These are phyloP conservation scores for Hortiboletus flavorubellus DNA, from an alignment of 768 basidiomycete genomes.

Conservation along the genomic window DNA sequence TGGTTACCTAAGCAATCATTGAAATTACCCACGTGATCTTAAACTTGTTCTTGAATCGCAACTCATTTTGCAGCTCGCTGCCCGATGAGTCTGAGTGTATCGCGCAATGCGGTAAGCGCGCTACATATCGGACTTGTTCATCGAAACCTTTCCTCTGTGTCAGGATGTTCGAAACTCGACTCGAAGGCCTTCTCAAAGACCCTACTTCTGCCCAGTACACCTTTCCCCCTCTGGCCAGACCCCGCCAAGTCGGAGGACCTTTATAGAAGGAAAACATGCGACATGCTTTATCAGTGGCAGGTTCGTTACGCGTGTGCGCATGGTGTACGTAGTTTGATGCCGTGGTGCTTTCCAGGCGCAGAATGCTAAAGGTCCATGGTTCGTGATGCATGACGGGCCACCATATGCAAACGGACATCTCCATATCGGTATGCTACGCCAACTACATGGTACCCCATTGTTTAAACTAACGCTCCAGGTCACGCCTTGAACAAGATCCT, in stretches of 20 bases:
- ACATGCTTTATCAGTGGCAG: conserved; percentile 77
- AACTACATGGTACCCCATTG: neutral
- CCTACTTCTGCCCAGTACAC: conserved; percentile 77
- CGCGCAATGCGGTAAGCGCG: conserved; percentile 15
- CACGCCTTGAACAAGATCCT: conserved; percentile 95
- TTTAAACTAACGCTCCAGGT: conserved; percentile 43
- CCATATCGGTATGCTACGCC: conserved; percentile 71
- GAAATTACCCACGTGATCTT: too few species aligned
- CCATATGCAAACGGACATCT: conserved; percentile 97
- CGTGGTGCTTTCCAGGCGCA: conserved; percentile 45
- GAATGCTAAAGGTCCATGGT: conserved; percentile 63
- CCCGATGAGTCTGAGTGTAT: conserved; percentile 19
- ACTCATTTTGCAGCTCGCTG: neutral
- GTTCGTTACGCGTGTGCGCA: conserved; percentile 37
- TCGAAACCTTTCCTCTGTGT: conserved; percentile 16
- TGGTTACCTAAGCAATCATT: too few species aligned
- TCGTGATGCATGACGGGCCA: conserved; percentile 92
- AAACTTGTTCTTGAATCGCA: neutral
- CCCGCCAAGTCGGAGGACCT: conserved; percentile 57
- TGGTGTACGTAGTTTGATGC: neutral
- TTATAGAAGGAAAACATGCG: conserved; percentile 62
- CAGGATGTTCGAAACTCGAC: conserved; percentile 8
- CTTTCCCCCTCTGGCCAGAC: conserved; percentile 71
- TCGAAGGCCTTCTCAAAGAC: conserved; percentile 53
- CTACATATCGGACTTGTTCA: conserved; percentile 6